Evolutionary conservation across 768 basidiomycete genomes (phyloP).

Genomic region (Saitozyma sp.): DNA sequence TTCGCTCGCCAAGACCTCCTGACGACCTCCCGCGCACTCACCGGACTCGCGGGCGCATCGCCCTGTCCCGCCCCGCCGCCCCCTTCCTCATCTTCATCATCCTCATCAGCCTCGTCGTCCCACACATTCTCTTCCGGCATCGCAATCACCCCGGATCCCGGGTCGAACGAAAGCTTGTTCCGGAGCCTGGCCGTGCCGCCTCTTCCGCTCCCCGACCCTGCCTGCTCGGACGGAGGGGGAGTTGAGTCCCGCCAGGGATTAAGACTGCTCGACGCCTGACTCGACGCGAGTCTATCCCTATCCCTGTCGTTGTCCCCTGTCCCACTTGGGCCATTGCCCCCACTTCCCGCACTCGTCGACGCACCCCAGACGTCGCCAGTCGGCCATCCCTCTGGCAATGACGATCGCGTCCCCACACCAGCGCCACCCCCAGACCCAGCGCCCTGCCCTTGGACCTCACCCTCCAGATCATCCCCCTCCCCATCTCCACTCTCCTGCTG

Average conservation of each 20-base stretch:
- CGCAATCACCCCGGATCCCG: constrained; percentile 83
- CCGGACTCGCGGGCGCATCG: constrained; percentile 29
- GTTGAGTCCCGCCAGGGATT: constrained; percentile 55
- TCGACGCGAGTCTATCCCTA: constrained; percentile 3
- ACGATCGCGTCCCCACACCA: not conserved
- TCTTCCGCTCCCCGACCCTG: constrained; percentile 32
- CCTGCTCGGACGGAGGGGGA: constrained; percentile 28
- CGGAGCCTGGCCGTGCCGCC: constrained; percentile 1
- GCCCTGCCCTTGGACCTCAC: not conserved
- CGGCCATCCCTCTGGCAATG: constrained; percentile 8
- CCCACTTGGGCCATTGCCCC: constrained; percentile 70
- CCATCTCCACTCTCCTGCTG: constrained; percentile 9
- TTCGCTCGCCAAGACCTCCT: no score
- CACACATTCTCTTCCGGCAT: constrained; percentile 62
- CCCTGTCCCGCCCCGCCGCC: constrained; percentile 56
- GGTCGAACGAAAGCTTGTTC: constrained; percentile 78
- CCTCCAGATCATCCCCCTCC: constrained; percentile 3
- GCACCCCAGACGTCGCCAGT: not conserved
- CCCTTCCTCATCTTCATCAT: constrained; percentile 56
- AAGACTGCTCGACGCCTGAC: constrained; percentile 19
- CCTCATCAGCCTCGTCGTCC: constrained; percentile 56
- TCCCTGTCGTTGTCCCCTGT: constrained; percentile 30
- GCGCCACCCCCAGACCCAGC: constrained; percentile 1
- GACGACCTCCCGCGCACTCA: constrained; percentile 6
- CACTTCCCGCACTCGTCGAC: constrained; percentile 65